Evolutionary conservation across 2,329 filamentous ascomycete species (phyloP).

Genomic region (Fusarium bactridioides): DNA sequence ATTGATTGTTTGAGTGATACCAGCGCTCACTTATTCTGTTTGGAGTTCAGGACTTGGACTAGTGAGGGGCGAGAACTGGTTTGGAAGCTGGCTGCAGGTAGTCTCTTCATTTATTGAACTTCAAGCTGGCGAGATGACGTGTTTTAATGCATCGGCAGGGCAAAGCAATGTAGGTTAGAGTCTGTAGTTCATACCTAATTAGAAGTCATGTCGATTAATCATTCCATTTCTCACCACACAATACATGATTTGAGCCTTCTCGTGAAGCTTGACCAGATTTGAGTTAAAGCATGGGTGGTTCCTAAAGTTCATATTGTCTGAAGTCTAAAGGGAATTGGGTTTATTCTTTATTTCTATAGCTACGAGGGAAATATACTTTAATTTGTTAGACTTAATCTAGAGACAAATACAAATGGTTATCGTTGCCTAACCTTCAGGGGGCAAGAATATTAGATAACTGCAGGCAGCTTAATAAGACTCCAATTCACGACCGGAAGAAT

Average conservation of each 20-base stretch:
- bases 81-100: not conserved
- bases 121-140: fast-evolving
- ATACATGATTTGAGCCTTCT: not conserved
- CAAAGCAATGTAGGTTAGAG: fast-evolving
- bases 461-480: too few species aligned
- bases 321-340: not conserved
- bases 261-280: not conserved
- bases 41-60: not conserved
- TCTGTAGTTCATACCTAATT: fast-evolving
- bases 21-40: not conserved
- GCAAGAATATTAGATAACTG: not conserved
- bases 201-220: fast-evolving
- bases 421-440: too few species aligned
- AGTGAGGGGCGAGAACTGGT: not conserved
- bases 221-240: not conserved
- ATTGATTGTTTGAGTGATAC: not conserved
- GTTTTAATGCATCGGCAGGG: fast-evolving
- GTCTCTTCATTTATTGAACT: not conserved
- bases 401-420: too few species aligned
- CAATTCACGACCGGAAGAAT: too few species aligned
- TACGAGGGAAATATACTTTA: not conserved
- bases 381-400: not conserved
- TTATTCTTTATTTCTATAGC: not conserved
- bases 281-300: fast-evolving
- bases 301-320: fast-evolving